phyloP scores from a whole-genome alignment of 2,329 filamentous ascomycete species.

The Penicillium thymicola region DNA sequence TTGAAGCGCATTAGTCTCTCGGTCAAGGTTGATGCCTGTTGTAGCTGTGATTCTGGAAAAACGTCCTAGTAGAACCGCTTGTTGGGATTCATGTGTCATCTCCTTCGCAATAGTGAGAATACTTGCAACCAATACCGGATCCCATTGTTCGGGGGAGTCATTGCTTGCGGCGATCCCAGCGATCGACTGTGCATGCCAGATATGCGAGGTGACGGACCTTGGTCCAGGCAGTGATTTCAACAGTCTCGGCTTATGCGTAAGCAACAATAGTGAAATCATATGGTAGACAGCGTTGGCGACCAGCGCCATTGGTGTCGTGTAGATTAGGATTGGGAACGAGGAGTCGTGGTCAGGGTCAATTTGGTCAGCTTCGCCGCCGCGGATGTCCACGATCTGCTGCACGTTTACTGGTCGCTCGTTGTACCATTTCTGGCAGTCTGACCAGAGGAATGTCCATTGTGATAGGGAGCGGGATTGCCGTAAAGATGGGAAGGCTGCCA shows the following conservation, averaged over 20 bases:
- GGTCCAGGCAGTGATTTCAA: slow-evolving; percentile 24
- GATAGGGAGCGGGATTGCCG: slow-evolving; percentile 21
- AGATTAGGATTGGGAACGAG: slow-evolving; percentile 27
- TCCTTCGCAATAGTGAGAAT: slow-evolving; percentile 21
- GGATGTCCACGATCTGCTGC: slow-evolving; percentile 24
- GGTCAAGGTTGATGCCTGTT: slow-evolving; percentile 22
- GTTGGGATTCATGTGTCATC: slow-evolving; percentile 27
- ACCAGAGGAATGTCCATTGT: slow-evolving; percentile 26
- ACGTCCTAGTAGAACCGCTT: slow-evolving; percentile 15
- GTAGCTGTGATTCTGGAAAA: slow-evolving; percentile 14
- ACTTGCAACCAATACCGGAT: slow-evolving; percentile 22
- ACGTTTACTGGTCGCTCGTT: slow-evolving; percentile 21
- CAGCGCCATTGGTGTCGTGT: slow-evolving; percentile 27
- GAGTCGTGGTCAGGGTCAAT: slow-evolving; percentile 22
- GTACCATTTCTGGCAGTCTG: slow-evolving; percentile 27
- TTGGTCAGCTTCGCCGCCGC: slow-evolving; percentile 24
- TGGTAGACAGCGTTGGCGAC: slow-evolving; percentile 26
- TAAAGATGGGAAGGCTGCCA: slow-evolving; percentile 16
- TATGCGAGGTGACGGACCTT: slow-evolving; percentile 22
- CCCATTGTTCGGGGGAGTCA: slow-evolving; percentile 25
- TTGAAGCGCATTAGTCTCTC: slow-evolving; percentile 16
- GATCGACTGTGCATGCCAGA: slow-evolving; percentile 28
- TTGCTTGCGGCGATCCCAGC: slow-evolving; percentile 25
- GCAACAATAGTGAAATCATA: slow-evolving; percentile 20
- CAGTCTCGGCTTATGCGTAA: slow-evolving; percentile 24